Evolutionary conservation across 208 protist genomes (phyloP), one percentile per base, ranked within the genome.

Genomic region (Borovskyia barvae): DNA sequence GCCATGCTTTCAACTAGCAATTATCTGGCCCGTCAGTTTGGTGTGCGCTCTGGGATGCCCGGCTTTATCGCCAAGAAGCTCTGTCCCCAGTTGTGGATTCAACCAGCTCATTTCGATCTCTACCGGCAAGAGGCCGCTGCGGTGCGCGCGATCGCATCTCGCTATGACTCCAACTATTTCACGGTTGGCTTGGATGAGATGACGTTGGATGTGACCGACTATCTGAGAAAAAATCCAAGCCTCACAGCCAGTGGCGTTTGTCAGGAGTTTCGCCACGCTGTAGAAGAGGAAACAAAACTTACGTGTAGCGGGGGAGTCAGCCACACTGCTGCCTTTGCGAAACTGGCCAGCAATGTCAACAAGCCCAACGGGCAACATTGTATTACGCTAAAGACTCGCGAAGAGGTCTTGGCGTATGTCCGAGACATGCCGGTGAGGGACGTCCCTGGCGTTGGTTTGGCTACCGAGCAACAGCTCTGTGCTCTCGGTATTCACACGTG

Each of bases 1-100:
- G 52, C 78, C 19, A 98, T 97, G 94, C 72, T 98, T 14, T 82
- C 66, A 9, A 98, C 96, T 15, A 82, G 80, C 22, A 97, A 96
- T 76, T 98, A 98, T 64, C 71, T 86, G 8, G 96, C 96, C n/a
- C 68, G 94, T 5, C 51, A 80, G 55, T 97, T 82, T 66, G 96
- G 96, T 15, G 92, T 98, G 17, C 82, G 96, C 9, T 80, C 79
- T 1, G 96, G 92, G 17, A 98, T 98, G 96, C 92, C 94, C 2
- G 94, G 92, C 41, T 98, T 92, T 75, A 94, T 98, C 35, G 92
- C 76, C 7, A 61, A 73, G 39, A 85, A 89, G 63, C 69, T 97
- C 9, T 97, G 92, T 53, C 84, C 85, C 2, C 12, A 59, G 14
- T 65, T 97, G 33, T 66, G 77, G 26, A 85, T 96, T 47, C 77